Evolutionary conservation across 2,329 filamentous ascomycete species (phyloP).

Genomic region (Curvularia sp.): DNA sequence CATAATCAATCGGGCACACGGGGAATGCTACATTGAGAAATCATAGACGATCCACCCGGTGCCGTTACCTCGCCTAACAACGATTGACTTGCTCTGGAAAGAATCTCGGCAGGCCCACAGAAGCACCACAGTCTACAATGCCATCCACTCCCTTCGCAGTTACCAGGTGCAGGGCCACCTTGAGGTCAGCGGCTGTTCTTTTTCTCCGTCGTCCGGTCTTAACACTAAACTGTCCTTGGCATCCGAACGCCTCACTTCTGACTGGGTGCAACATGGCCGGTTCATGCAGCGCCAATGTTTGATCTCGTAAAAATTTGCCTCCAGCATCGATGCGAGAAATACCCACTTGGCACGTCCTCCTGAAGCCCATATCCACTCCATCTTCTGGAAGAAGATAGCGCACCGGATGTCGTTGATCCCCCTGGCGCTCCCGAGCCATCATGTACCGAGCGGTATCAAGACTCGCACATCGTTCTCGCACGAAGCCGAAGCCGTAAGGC

Average conservation of each 20-base stretch:
- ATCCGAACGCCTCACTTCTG: constrained; percentile 15
- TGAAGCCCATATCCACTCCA: not conserved
- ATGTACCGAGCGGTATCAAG: not conserved
- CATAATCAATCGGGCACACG: not conserved
- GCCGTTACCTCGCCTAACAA: not conserved
- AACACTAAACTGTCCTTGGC: not conserved
- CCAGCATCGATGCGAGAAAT: constrained; percentile 9
- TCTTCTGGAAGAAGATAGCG: constrained; percentile 6
- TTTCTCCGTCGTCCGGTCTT: not conserved
- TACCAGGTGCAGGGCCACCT: not conserved
- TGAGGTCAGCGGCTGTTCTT: constrained; percentile 3
- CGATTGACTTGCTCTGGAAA: not conserved
- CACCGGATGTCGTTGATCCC: constrained; percentile 1
- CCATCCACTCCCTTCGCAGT: constrained; percentile 1
- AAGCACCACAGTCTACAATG: not conserved
- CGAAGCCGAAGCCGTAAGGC: not conserved
- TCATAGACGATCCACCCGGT: not conserved
- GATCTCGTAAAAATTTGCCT: constrained; percentile 12
- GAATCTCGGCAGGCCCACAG: constrained; percentile 1
- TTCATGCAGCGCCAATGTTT: constrained; percentile 9
- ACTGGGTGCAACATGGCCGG: constrained; percentile 5
- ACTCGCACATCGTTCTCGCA: not conserved
- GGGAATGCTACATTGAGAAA: constrained; percentile 2
- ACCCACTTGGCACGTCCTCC: constrained; percentile 2
- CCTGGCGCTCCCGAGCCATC: constrained; percentile 1